Evolutionary conservation across 1,139 yeast genomes (phyloP), one percentile per base, ranked within the genome.

Genomic region (Yamadazyma songkhlaensis): DNA sequence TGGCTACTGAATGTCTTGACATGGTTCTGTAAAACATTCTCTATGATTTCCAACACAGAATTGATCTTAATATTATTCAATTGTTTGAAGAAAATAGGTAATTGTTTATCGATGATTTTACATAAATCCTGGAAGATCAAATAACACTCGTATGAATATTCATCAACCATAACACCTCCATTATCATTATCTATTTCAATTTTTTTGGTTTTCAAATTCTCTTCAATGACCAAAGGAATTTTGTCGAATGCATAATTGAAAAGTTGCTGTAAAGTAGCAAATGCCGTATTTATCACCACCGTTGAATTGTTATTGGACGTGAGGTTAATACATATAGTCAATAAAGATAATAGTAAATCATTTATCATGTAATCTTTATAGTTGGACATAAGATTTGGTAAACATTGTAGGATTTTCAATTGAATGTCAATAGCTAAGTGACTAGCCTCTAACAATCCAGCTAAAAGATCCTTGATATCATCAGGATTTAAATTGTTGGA

Each of bases 251-350:
- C 74, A 27, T 84, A 77, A 29, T 84, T 78, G 36, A 89, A 75
- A 32, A 92, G 62, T 55, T 92, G 97, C 48, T 89, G 95, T 34
- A 89, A 72, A 2, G 97, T 88, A 2, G 97, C 98, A 34, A 88
- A 80, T 0, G 97, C 97, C 0, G 97, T 86, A 49, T 89, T 90
- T n/a, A 79, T 73, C 3, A 92, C 96, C 45, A 86, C 85, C 0
- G 85, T 79, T 4, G 82, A 74, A 48, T 84, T 84, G 44, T 79
- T 84, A 13, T 79, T 74, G 7, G 79, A 67, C 36, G 87, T 89
- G 36, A 92, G 68, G 29, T 79, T 72, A 0, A 94, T 74, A 52
- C 96, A 87, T 6, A 92, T 77, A 14, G 67, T 65, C 29, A 90
- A 62, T n/a, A 88, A 57, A 39, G 75, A 76, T 6, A 80, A 67